Base-by-base conservation (phyloP, 805 yeast genomes). In the Kluyveromyces lactis region DNA sequence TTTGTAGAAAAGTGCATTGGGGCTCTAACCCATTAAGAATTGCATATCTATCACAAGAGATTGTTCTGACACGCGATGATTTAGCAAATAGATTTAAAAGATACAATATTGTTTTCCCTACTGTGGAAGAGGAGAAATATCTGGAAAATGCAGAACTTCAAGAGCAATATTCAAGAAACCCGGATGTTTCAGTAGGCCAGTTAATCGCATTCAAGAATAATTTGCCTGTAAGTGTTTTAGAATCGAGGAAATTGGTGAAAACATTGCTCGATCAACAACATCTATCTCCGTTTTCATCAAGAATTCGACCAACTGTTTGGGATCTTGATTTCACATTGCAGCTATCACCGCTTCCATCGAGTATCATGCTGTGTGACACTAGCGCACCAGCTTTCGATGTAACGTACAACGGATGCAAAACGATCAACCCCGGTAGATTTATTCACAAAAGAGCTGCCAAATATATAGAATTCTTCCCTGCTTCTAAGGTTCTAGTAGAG, bases 251-350 rank as follows among this genome's bases (percentile, higher is more conserved):
- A 51, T 60, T 87, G 2, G 85, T 82, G 13, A 80, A 83, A 46
- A 87, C 97, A 0, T 44, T 92, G 0, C 60, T 92, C 10, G 95
- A 86, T 53, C 99, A 92, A 61, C 92, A 92, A 1, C 82, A 77
- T 53, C 58, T 92, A 33, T 82, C 92, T 24, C 98, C 98, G 10
- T 86, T 89, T 53, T 63, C 77, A 2, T 60, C 67, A 15, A 60
- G 67, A 17, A 62, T 75, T 19, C 72, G 85, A 44, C 83, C 94
- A 0, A 67, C 85, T 1, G 64, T 75, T 16, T 75, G 94, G 67
- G 79, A 78, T 42, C 73, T 73, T 50, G 95, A 86, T 54, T 78
- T 79, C 47, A 64, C 76, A 4, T 64, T 90, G 45, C 69, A 81
- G 17, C 57, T 92, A 38, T 73, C 80, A 33, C 97, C 97, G 1